These are phyloP conservation scores for Didymosphaeria variabile DNA, from an alignment of 2,329 filamentous ascomycete species.

Conservation along the genomic window DNA sequence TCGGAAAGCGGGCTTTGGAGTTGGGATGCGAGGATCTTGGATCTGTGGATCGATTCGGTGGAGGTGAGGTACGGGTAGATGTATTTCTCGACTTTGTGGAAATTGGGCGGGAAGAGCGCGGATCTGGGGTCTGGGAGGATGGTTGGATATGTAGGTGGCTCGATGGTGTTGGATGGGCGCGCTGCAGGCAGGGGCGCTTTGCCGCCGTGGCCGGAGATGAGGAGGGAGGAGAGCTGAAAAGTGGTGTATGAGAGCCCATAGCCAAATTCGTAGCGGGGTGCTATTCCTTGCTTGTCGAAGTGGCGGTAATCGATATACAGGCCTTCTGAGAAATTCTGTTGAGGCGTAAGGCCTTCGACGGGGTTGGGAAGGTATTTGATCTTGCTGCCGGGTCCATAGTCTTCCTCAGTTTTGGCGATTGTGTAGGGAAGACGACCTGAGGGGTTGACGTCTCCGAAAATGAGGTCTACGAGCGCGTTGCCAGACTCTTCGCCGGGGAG, in stretches of 20 bases:
- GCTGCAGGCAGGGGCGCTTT: slow-evolving; percentile 53
- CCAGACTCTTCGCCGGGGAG: slow-evolving; percentile 68
- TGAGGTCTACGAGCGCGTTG: slow-evolving; percentile 50
- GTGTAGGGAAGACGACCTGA: slow-evolving; percentile 63
- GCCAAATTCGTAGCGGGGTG: slow-evolving; percentile 85
- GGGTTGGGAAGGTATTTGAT: slow-evolving; percentile 74
- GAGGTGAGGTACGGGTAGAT: slow-evolving; percentile 75
- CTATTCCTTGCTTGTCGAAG: slow-evolving; percentile 79
- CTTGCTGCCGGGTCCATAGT: slow-evolving; percentile 78
- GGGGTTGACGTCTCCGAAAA: slow-evolving; percentile 50
- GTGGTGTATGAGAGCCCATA: slow-evolving; percentile 84
- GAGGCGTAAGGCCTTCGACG: slow-evolving; percentile 68
- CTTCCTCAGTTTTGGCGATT: slow-evolving; percentile 70
- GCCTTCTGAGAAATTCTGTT: slow-evolving; percentile 84
- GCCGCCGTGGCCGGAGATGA: slow-evolving; percentile 54
- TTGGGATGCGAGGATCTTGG: slow-evolving; percentile 62
- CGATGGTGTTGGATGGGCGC: slow-evolving; percentile 43
- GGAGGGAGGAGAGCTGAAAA: slow-evolving; percentile 68
- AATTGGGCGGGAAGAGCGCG: slow-evolving; percentile 67
- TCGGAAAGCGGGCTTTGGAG: slow-evolving; percentile 64
- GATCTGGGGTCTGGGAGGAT: slow-evolving; percentile 64
- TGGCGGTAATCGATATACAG: slow-evolving; percentile 90
- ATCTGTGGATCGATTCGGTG: slow-evolving; percentile 57
- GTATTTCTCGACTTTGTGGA: slow-evolving; percentile 72
- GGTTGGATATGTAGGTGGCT: slow-evolving; percentile 59